phyloP scores from a whole-genome alignment of 306 rosid species.

The Vigna unguiculata region DNA sequence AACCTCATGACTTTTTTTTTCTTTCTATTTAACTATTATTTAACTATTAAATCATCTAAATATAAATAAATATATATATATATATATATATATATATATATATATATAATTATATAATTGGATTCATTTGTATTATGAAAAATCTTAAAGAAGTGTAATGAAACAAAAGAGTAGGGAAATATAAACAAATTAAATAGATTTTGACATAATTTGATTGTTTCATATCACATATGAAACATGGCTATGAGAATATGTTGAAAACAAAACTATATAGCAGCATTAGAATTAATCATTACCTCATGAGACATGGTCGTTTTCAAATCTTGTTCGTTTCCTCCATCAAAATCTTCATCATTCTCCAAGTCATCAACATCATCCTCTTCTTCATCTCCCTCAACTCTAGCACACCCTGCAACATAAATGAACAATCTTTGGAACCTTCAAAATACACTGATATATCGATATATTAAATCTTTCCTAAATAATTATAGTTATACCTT shows the following conservation, averaged over 20 bases:
- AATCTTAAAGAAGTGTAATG: too few species aligned
- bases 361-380: constrained; percentile 74
- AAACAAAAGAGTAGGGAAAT: too few species aligned
- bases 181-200: not conserved
- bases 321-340: constrained; percentile 31
- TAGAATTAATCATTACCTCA: constrained; percentile 40
- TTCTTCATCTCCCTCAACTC: constrained; percentile 85
- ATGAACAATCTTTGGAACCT: too few species aligned
- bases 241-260: not conserved
- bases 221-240: not conserved
- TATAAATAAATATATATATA: too few species aligned
- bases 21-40: too few species aligned
- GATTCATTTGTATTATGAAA: too few species aligned
- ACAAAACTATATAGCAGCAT: not conserved
- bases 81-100: too few species aligned
- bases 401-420: constrained; percentile 66
- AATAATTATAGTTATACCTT: constrained; percentile 41
- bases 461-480: too few species aligned
- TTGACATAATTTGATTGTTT: not conserved
- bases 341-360: constrained; percentile 67
- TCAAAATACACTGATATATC: too few species aligned
- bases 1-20: too few species aligned
- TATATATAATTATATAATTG: too few species aligned
- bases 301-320: constrained; percentile 30
- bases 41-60: too few species aligned